Evolutionary conservation across 352 stramenopile genomes (phyloP).

Genomic region (Phytophthora fragariae): DNA sequence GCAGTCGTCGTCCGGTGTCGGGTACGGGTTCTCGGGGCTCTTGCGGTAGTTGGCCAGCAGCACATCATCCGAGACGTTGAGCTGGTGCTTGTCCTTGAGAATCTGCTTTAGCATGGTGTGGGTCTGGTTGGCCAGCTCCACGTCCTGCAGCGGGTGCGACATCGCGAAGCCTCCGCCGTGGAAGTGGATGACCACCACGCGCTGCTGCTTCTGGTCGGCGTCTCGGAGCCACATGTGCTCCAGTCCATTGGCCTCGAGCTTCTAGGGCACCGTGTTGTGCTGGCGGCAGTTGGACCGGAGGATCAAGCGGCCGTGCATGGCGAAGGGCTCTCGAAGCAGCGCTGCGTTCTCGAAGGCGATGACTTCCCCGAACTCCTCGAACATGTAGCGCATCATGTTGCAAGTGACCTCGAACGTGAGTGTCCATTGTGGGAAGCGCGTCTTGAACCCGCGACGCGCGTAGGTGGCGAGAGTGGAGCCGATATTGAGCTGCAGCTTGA

Average conservation of each 20-base stretch:
- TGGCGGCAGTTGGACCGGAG: constrained; percentile 29
- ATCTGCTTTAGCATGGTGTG: constrained; percentile 39
- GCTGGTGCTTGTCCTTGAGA: constrained; percentile 28
- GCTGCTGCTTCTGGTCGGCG: constrained; percentile 22
- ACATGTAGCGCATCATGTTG: constrained; percentile 37
- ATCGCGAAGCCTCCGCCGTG: constrained; percentile 37
- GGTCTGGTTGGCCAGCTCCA: constrained; percentile 36
- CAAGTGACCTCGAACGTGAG: constrained; percentile 35
- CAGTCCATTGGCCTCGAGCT: constrained; percentile 25
- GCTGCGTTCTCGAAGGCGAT: constrained; percentile 37
- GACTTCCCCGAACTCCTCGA: constrained; percentile 35
- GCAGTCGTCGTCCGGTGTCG: constrained; percentile 34
- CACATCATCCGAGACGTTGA: constrained; percentile 30
- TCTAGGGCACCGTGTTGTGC: constrained; percentile 23
- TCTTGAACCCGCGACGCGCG: constrained; percentile 25
- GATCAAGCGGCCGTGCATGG: constrained; percentile 33
- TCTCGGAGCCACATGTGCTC: constrained; percentile 36
- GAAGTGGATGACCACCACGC: constrained; percentile 35
- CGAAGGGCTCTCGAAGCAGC: constrained; percentile 26
- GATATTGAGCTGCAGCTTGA: constrained; percentile 35
- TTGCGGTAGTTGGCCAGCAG: constrained; percentile 35
- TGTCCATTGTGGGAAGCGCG: constrained; percentile 31
- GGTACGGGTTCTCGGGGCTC: constrained; percentile 31
- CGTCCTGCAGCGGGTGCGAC: constrained; percentile 33
- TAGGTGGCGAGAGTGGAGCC: constrained; percentile 16